Evolutionary conservation across 495 filamentous ascomycete genomes (phyloP).

Genomic region (Aspergillus avenaceus): DNA sequence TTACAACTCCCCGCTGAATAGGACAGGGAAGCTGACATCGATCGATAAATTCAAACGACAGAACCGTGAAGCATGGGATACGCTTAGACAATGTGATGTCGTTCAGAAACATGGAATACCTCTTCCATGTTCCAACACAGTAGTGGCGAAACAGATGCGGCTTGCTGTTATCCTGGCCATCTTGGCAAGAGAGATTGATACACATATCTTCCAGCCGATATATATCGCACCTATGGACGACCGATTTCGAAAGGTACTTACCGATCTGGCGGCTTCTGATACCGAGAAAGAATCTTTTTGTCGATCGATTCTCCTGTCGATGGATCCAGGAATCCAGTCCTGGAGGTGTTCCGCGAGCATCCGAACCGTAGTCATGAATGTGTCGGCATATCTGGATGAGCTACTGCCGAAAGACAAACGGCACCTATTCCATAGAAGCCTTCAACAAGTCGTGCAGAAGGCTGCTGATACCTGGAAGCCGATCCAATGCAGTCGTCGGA

Average conservation of each 20-base stretch:
- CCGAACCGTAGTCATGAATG: slow-evolving; percentile 6
- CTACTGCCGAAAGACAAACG: slow-evolving; percentile 13
- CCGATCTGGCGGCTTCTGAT: slow-evolving; percentile 15
- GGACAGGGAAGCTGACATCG: slow-evolving; percentile 1
- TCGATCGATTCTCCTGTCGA: slow-evolving; percentile 19
- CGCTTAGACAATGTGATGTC: slow-evolving; percentile 5
- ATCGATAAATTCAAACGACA: slow-evolving; percentile 3
- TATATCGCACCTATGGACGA: slow-evolving; percentile 12
- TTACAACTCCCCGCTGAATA: not conserved
- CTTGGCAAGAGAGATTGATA: slow-evolving; percentile 20
- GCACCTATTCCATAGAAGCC: slow-evolving; percentile 3
- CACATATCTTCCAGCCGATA: slow-evolving; percentile 23
- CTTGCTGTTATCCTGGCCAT: slow-evolving; percentile 20
- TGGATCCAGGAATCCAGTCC: slow-evolving; percentile 12
- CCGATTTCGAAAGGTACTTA: slow-evolving; percentile 8
- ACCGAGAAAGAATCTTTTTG: slow-evolving; percentile 23
- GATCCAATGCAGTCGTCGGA: slow-evolving; percentile 9
- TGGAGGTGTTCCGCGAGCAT: slow-evolving; percentile 4
- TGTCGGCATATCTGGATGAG: slow-evolving; percentile 5
- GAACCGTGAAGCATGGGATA: slow-evolving; percentile 6
- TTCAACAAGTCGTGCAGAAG: slow-evolving; percentile 14
- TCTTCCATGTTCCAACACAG: slow-evolving; percentile 16
- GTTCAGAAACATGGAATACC: slow-evolving; percentile 2
- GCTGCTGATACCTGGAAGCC: slow-evolving; percentile 14
- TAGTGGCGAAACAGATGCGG: slow-evolving; percentile 22